Base-by-base conservation (phyloP, 257 asterid species). In the Euphrasia confusa region DNA sequence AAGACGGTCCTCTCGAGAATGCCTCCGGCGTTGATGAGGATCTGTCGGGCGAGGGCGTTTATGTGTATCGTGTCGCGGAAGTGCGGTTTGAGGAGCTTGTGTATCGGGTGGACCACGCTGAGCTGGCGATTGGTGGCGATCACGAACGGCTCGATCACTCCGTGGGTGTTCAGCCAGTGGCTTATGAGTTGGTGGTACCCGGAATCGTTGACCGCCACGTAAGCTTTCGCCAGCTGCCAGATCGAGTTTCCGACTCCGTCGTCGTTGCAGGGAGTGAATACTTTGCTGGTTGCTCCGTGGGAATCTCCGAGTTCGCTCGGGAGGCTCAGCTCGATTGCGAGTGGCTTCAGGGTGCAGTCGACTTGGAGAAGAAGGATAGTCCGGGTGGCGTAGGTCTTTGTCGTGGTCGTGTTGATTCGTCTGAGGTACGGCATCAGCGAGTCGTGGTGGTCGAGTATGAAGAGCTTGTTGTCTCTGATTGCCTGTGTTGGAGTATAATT, bases 201-300 rank as follows among this genome's bases (percentile, higher is more conserved):
- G 0, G 99, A 83, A 65, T 92, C 99, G 24, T 89, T 92, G 4
- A 92, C 95, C 12, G 93, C 87, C 15, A 78, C 97, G 63, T 92
- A 89, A 59, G 99, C 99, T 75, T 92, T 92, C 0, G 96, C 95
- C 10, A 92, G 84, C 83, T 92, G 99, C 99, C 99, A 92, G 39
- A 92, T 66, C 9, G 84, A 72, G 13, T 75, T 78, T 15, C 77
- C 85, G 13, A 83, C 72, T 58, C 93, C 17, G 1, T 7, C 94
- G 5, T 86, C 66, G 11, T 83, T 72, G 17, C 82, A 70, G 8
- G 96, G 95, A n/a, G 95, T 86, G 67, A 69, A 86, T 12, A 92
- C 97, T 70, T 73, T 68, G 53, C 96, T 75, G n/a, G 63, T 53
- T 50, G 86, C 78, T 50, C 98, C 98, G 7, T 59, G 74, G 14